Conservation (phyloP, 345 rosid genomes). For the Ceriops tagal region DNA sequence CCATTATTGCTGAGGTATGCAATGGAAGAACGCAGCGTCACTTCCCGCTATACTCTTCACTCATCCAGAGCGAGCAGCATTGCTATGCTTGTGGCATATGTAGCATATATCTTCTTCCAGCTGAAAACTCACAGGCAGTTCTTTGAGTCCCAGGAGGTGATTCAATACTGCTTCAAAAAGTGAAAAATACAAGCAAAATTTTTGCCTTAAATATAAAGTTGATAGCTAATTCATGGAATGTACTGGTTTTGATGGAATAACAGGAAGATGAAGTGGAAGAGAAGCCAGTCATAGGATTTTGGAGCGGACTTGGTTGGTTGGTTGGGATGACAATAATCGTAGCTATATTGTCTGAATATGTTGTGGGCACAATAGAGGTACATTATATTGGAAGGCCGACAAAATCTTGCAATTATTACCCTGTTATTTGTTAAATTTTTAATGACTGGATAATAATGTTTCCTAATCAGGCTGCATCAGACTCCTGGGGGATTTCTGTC, state of each 20-base stretch:
- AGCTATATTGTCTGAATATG: conserved; percentile 78
- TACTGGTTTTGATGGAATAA: conserved; percentile 7
- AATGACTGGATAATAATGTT: neutral
- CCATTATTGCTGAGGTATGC: conserved; percentile 62
- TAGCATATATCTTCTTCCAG: conserved; percentile 81
- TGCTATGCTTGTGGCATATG: conserved; percentile 66
- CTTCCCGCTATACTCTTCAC: conserved; percentile 36
- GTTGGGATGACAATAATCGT: conserved; percentile 66
- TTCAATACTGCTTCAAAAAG: neutral
- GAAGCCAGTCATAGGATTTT: conserved; percentile 68
- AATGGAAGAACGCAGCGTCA: conserved; percentile 22
- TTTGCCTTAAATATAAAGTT: neutral
- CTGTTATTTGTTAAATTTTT: neutral
- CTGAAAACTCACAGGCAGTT: conserved; percentile 65
- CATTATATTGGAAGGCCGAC: neutral
- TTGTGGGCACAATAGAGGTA: conserved; percentile 93
- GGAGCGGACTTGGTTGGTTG: conserved; percentile 79
- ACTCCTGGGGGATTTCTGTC: conserved; percentile 86
- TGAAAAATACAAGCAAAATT: no score
- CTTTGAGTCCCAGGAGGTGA: conserved; percentile 57
- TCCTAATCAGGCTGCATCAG: conserved; percentile 66
- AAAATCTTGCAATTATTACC: neutral
- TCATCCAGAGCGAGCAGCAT: conserved; percentile 83
- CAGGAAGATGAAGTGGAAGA: conserved; percentile 52
- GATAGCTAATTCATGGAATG: neutral